Evolutionary conservation across 2,329 filamentous ascomycete genomes (phyloP).

Genomic region (Diaporthe aspalathi): DNA sequence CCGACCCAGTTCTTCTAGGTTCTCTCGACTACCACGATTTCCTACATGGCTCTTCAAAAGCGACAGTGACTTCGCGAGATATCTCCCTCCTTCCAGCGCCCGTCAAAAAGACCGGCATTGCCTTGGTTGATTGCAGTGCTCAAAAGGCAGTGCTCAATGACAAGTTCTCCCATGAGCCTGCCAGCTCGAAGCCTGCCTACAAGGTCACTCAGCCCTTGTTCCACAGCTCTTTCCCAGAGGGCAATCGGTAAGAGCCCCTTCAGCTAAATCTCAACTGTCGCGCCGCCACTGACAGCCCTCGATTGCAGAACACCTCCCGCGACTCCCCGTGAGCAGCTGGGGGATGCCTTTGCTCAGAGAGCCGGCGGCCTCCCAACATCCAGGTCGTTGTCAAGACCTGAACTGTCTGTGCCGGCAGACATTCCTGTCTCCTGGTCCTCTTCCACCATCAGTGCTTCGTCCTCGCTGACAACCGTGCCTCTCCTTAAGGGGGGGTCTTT

Average conservation of each 20-base stretch:
- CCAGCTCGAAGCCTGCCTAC: background rate
- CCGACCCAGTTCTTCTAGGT: background rate
- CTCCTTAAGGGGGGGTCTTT: background rate
- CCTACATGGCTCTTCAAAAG: slow-evolving; percentile 2
- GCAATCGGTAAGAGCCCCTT: background rate
- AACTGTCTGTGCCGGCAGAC: background rate
- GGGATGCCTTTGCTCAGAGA: background rate
- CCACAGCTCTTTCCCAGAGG: background rate
- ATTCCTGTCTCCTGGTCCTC: slow-evolving; percentile 10
- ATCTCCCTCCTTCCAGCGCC: background rate
- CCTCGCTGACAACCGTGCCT: slow-evolving; percentile 5
- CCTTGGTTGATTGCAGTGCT: background rate
- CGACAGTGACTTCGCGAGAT: background rate
- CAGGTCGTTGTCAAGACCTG: background rate
- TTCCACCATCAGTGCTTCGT: slow-evolving; percentile 14
- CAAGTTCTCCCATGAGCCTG: background rate
- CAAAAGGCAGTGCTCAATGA: background rate
- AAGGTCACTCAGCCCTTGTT: background rate
- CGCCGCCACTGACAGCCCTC: background rate
- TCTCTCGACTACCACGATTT: slow-evolving; percentile 36
- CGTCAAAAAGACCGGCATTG: background rate
- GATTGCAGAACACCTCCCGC: background rate
- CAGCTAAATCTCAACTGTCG: background rate
- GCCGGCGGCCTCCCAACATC: background rate
- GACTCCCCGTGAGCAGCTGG: background rate